phyloP scores from a whole-genome alignment of 2,329 filamentous ascomycete species.

The Aspergillus oerlinghausenensis region DNA sequence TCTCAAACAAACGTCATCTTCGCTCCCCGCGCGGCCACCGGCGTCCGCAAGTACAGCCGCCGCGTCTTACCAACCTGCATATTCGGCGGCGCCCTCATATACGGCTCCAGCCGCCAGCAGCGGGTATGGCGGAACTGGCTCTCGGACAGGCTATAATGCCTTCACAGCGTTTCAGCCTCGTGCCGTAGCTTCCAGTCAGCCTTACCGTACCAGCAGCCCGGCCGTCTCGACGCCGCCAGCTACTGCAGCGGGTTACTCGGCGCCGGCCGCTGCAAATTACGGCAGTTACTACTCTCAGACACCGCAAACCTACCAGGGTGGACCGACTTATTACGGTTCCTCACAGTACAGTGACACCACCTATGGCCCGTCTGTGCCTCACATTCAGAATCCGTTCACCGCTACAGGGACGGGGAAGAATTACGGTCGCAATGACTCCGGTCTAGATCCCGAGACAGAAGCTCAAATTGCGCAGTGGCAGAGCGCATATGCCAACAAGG shows the following conservation, averaged over 20 bases:
- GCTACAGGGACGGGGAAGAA: constrained; percentile 48
- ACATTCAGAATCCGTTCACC: constrained; percentile 78
- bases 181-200: constrained; percentile 48
- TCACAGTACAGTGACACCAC: constrained; percentile 44
- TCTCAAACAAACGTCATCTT: constrained; percentile 51
- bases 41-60: constrained; percentile 46
- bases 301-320: constrained; percentile 30
- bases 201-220: constrained; percentile 36
- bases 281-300: constrained; percentile 40
- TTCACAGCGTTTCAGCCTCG: constrained; percentile 58
- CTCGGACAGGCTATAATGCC: constrained; percentile 35
- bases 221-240: constrained; percentile 35
- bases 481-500: constrained; percentile 72
- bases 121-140: constrained; percentile 31
- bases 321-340: constrained; percentile 44
- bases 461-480: constrained; percentile 95
- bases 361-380: constrained; percentile 54
- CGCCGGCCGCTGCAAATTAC: constrained; percentile 38
- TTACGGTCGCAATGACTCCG: constrained; percentile 34
- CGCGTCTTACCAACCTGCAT: constrained; percentile 49
- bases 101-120: constrained; percentile 19
- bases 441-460: constrained; percentile 72
- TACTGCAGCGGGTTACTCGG: constrained; percentile 30
- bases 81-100: constrained; percentile 41
- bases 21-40: constrained; percentile 74